Evolutionary conservation across 441 rosid genomes (phyloP), one percentile per base, ranked within the genome.

Genomic region (Gossypium gossypioides): DNA sequence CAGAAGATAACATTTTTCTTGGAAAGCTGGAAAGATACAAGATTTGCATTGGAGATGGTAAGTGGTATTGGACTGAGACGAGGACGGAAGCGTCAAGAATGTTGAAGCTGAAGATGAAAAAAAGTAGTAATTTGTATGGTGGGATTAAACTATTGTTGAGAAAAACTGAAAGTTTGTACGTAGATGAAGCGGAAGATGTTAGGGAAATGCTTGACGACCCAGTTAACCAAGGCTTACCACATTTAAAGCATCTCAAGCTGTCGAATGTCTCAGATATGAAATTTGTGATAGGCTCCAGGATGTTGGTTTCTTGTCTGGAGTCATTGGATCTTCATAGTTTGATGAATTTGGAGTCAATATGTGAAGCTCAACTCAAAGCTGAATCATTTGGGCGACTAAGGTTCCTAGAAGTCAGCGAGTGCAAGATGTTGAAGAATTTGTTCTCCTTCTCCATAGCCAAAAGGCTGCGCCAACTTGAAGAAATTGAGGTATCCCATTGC

Each of bases 391-490:
- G 10, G 3, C 66, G 13, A 1, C 51, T 81, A 68, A 69, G 16
- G 34, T 29, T 1, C 7, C 1, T 81, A 2, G 18, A n/a, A 0
- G 75, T 74, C 19, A 0, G 3, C 0, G 1, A 12, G 0, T 81
- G 80, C 13, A 1, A n/a, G 1, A 15, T 6, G 55, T 34, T 81
- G 67, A 72, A 52, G 58, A 37, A 56, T 46, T 69, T 74, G 25
- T 74, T 81, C 62, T 57, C 80, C 1, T 68, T 58, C 21, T 42
- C 75, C 0, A 6, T 71, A 58, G 71, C 55, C 9, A 51, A 13
- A 25, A 27, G 25, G 8, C 76, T 80, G 9, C 9, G 1, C 4
- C 9, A 34, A 1, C 74, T 81, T 9, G 27, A 73, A 27, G 69
- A 78, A 52, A 56, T 78, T 12, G 4, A 10, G 0, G 6, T 75